Percentiles rank a stretch among this genome's conserved stretches.
Evolutionary conservation across 2,329 filamentous ascomycete genomes (phyloP).

Genomic region (Aschersonia sp.): DNA sequence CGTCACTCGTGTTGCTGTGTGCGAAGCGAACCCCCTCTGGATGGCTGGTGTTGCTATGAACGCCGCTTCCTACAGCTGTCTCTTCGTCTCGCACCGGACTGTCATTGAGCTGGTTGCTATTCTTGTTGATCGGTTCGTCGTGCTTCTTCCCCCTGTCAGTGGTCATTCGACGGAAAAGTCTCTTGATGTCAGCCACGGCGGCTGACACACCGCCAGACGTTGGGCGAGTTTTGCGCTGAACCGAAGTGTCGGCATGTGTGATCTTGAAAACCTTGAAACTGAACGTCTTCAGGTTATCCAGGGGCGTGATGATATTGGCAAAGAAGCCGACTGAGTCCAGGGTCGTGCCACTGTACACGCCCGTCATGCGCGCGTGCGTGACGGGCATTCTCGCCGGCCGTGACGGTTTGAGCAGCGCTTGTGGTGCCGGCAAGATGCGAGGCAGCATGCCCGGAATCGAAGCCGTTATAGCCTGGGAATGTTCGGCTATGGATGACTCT

Average conservation of each 20-base stretch:
- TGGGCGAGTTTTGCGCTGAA: neutral
- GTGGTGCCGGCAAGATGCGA: constrained; percentile 46
- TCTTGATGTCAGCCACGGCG: neutral
- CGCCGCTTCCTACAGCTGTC: neutral
- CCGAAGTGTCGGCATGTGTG: constrained; percentile 20
- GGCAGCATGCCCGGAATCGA: constrained; percentile 42
- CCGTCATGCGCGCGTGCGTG: constrained; percentile 37
- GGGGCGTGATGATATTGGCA: constrained; percentile 43
- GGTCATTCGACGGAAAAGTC: neutral
- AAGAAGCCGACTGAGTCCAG: constrained; percentile 46
- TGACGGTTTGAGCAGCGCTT: constrained; percentile 42
- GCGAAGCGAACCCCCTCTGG: neutral
- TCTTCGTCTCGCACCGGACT: neutral
- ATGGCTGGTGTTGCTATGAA: neutral
- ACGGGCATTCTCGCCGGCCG: constrained; percentile 42
- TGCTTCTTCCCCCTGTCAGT: neutral
- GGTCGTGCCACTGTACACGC: constrained; percentile 41
- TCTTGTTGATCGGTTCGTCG: neutral
- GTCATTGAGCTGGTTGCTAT: neutral
- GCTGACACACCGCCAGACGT: neutral
- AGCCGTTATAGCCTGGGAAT: constrained; percentile 44
- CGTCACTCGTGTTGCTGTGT: constrained; percentile 3
- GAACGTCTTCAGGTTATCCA: constrained; percentile 32
- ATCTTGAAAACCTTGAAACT: constrained; percentile 35
- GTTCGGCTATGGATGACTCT: constrained; percentile 42